These are phyloP conservation scores for Chloromonas sp. DNA, from an alignment of 163 green algal species.

Conservation along the genomic window DNA sequence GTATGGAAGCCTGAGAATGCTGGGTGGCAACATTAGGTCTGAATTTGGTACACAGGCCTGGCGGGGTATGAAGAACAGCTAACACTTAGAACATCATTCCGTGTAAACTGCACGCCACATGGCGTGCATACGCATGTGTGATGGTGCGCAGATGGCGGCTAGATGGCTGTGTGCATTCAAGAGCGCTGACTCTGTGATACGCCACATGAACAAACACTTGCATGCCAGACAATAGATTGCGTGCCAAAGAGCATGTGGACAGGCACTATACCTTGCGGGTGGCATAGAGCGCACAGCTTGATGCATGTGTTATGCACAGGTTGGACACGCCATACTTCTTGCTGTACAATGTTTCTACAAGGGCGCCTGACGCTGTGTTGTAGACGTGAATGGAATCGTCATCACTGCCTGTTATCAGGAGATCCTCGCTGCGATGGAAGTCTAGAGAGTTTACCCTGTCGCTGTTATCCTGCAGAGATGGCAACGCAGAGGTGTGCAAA, in stretches of 20 bases:
- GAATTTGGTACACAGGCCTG: no score
- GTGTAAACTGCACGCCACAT: no score
- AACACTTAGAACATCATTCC: no score
- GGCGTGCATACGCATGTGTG: no score
- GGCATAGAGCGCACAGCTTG: slow-evolving; percentile 59
- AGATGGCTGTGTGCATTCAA: no score
- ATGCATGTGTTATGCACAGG: slow-evolving; percentile 81
- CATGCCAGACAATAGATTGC: no score
- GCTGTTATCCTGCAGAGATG: slow-evolving; percentile 28
- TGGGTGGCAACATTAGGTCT: no score
- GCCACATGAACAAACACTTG: no score
- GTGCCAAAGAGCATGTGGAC: no score
- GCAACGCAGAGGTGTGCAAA: background rate
- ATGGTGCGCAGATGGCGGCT: no score
- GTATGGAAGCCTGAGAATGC: background rate
- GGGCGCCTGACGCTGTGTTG: slow-evolving; percentile 52
- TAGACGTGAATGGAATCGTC: slow-evolving; percentile 88
- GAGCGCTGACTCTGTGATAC: no score
- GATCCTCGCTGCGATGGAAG: slow-evolving; percentile 83
- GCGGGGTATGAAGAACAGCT: no score
- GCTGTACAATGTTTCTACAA: slow-evolving; percentile 49
- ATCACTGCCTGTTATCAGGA: slow-evolving; percentile 79
- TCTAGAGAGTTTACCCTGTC: slow-evolving; percentile 82
- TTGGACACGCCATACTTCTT: slow-evolving; percentile 87
- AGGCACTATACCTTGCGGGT: slow-evolving; percentile 57